phyloP scores from a whole-genome alignment of 2,329 filamentous ascomycete genomes.

The Fusarium protoensiforme region DNA sequence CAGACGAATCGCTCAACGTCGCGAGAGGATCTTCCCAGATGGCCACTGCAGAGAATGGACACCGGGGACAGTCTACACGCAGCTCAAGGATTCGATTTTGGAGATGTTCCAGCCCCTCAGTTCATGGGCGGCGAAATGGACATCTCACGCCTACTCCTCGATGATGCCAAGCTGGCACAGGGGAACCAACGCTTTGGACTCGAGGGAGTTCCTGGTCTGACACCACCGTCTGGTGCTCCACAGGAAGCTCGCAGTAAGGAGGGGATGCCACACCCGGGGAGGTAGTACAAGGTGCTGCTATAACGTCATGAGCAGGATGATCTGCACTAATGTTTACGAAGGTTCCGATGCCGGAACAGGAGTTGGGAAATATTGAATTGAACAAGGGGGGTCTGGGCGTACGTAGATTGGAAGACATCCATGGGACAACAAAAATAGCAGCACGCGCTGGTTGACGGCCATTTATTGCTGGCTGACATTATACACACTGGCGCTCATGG shows the following conservation, averaged over 20 bases:
- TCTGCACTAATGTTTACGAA: constrained; percentile 31
- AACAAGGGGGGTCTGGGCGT: constrained; percentile 26
- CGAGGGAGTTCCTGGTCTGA: constrained; percentile 40
- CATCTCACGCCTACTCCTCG: constrained; percentile 69
- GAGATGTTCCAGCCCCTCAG: constrained; percentile 53
- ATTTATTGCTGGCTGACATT: constrained; percentile 13
- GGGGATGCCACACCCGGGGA: constrained; percentile 25
- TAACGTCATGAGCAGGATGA: constrained; percentile 8
- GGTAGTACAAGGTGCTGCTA: constrained; percentile 15
- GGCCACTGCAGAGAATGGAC: constrained; percentile 53
- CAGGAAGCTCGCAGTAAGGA: constrained; percentile 28
- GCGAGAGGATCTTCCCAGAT: constrained; percentile 60
- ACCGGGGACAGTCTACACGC: constrained; percentile 40
- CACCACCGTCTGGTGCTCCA: constrained; percentile 32
- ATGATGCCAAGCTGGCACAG: constrained; percentile 56
- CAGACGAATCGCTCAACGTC: constrained; percentile 54
- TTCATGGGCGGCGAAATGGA: constrained; percentile 68
- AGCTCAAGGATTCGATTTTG: constrained; percentile 55
- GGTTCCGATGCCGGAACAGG: constrained; percentile 25
- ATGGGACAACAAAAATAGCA: constrained; percentile 24
- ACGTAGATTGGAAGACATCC: constrained; percentile 33
- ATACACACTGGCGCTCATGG: constrained; percentile 28
- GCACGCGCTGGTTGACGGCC: constrained; percentile 34
- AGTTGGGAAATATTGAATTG: constrained; percentile 37
- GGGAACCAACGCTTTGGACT: constrained; percentile 38